Evolutionary conservation across 441 rosid genomes (phyloP).

Genomic region (Cnidoscolus chayamansa): DNA sequence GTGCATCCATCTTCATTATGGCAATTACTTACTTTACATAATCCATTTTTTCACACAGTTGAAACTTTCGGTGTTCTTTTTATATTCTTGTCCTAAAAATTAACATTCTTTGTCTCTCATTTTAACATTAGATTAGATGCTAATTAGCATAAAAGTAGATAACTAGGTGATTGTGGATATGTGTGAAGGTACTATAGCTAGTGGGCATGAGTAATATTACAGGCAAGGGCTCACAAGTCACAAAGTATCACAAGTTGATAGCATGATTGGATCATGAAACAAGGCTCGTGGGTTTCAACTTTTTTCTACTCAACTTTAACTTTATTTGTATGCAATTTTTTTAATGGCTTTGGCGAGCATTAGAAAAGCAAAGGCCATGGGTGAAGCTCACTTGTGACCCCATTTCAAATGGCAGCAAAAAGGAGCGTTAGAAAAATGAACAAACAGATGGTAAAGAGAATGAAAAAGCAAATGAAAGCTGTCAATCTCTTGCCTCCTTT

Average conservation of each 20-base stretch:
- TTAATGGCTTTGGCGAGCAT: constrained; percentile 27
- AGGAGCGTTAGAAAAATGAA: constrained; percentile 26
- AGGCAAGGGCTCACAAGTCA: constrained; percentile 16
- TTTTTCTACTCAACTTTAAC: constrained; percentile 26
- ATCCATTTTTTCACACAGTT: constrained; percentile 14
- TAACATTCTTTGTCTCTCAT: neutral
- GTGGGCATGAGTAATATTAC: too few relatives aligned
- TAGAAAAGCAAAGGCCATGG: constrained; percentile 37
- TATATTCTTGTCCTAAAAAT: neutral
- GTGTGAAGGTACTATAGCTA: too few relatives aligned
- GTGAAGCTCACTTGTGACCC: constrained; percentile 47
- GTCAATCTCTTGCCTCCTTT: constrained; percentile 29
- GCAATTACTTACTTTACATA: neutral
- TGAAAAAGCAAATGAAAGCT: constrained; percentile 35
- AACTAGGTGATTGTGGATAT: too few relatives aligned
- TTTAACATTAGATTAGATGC: too few relatives aligned
- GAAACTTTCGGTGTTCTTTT: constrained; percentile 23
- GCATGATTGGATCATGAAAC: constrained; percentile 55
- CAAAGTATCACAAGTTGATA: constrained; percentile 28
- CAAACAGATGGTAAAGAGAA: constrained; percentile 28
- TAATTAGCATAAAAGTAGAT: too few relatives aligned
- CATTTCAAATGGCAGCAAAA: constrained; percentile 38
- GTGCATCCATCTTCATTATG: constrained; percentile 36
- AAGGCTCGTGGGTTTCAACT: constrained; percentile 58
- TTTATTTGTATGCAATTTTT: constrained; percentile 1